These are phyloP conservation scores for Leccinellum albellum DNA, from an alignment of 768 basidiomycete genomes.

Conservation along the genomic window DNA sequence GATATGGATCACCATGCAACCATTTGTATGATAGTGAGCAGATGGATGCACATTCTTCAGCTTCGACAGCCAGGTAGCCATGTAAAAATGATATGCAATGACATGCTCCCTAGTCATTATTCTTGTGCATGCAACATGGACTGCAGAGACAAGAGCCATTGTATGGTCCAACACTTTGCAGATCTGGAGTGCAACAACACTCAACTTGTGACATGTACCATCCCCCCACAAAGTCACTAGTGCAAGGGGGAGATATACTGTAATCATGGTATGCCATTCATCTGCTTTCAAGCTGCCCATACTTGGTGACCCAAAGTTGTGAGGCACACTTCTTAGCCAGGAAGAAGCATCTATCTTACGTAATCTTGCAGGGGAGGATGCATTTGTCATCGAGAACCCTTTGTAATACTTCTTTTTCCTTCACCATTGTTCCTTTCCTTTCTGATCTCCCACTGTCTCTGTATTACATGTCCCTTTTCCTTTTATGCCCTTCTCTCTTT, in stretches of 20 bases:
- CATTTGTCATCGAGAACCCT: too few species aligned
- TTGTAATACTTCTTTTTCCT: too few species aligned
- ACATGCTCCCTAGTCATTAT: background rate
- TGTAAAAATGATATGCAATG: background rate
- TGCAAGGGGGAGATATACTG: background rate
- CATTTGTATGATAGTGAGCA: background rate
- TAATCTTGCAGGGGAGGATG: too few species aligned
- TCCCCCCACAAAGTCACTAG: background rate
- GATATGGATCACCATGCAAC: background rate
- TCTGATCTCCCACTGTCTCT: too few species aligned
- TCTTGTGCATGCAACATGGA: background rate
- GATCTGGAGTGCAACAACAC: background rate
- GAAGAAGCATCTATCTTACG: background rate
- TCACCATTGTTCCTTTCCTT: too few species aligned
- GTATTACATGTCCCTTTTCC: too few species aligned
- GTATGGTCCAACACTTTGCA: background rate
- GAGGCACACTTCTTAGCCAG: background rate
- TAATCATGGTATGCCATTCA: background rate
- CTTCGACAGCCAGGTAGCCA: background rate
- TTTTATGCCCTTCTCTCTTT: too few species aligned
- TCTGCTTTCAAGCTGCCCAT: conserved; percentile 1
- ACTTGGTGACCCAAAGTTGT: background rate
- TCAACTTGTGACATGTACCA: background rate
- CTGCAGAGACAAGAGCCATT: background rate
- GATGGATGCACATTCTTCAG: background rate